Percentiles rank a stretch among this genome's conserved stretches.
Conservation (phyloP, 768 basidiomycete genomes). For the Dacryopinax spathularia region DNA sequence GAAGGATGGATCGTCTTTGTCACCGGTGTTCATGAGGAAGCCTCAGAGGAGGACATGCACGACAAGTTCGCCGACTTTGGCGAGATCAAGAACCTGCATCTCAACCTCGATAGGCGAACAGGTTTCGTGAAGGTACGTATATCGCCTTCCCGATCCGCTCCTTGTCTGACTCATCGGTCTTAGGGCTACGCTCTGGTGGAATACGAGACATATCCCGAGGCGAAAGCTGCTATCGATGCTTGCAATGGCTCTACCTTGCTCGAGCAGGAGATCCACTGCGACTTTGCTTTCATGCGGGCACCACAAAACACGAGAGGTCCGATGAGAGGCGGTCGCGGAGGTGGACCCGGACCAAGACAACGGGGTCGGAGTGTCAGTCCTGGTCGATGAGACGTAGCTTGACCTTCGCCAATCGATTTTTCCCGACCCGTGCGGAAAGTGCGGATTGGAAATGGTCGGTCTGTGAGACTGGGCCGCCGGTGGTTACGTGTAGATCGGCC, state of each 20-base stretch:
- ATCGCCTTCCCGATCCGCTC: slow-evolving; percentile 14
- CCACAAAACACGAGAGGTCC: slow-evolving; percentile 42
- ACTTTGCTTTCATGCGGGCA: slow-evolving; percentile 84
- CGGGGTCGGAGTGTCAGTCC: slow-evolving; percentile 71
- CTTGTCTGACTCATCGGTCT: neutral
- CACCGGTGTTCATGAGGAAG: slow-evolving; percentile 93
- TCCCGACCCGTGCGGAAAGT: no score
- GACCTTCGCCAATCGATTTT: no score
- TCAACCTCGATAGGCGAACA: slow-evolving; percentile 91
- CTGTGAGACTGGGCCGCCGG: no score
- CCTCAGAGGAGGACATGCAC: slow-evolving; percentile 89
- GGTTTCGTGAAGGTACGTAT: slow-evolving; percentile 87
- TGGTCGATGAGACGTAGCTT: slow-evolving; percentile 44
- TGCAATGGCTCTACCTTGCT: slow-evolving; percentile 70
- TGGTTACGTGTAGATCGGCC: no score
- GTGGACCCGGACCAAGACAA: slow-evolving; percentile 41
- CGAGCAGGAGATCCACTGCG: slow-evolving; percentile 77
- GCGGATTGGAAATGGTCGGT: no score
- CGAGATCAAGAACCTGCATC: slow-evolving; percentile 92
- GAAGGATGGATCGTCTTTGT: slow-evolving; percentile 98
- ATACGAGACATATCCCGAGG: slow-evolving; percentile 89
- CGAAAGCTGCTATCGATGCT: slow-evolving; percentile 83
- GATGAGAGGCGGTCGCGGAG: slow-evolving; percentile 40
- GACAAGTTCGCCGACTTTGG: slow-evolving; percentile 96
- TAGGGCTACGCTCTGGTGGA: slow-evolving; percentile 97